A percentile compares a stretch with the other conserved stretches of the same genome.
These are phyloP conservation scores for Trichocladium antarcticum DNA, from an alignment of 495 filamentous ascomycete genomes.

Conservation along the genomic window DNA sequence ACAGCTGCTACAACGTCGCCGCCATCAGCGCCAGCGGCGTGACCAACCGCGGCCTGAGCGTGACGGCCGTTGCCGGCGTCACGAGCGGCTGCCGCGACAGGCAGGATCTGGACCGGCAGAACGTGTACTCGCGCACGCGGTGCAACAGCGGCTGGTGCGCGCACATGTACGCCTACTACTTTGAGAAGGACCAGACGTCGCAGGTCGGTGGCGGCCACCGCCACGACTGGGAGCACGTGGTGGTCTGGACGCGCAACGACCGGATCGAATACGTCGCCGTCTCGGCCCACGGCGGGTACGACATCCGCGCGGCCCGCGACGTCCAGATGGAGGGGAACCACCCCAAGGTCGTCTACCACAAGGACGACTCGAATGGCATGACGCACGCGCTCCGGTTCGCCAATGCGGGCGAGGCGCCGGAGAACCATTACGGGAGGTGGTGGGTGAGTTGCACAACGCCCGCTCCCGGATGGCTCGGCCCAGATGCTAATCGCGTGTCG, in stretches of 20 bases:
- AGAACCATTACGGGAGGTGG: constrained; percentile 34
- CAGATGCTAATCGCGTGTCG: no score
- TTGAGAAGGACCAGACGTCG: constrained; percentile 36
- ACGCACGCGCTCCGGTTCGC: constrained; percentile 38
- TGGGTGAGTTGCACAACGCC: no score
- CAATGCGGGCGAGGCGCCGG: constrained; percentile 25
- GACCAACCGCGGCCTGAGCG: constrained; percentile 29
- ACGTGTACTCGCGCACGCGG: constrained; percentile 35
- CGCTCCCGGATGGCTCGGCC: no score
- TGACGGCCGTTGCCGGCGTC: constrained; percentile 23
- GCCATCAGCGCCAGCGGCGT: constrained; percentile 30
- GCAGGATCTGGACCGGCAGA: constrained; percentile 36
- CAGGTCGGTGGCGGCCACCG: constrained; percentile 27
- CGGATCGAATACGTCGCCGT: constrained; percentile 27
- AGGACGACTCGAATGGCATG: constrained; percentile 24
- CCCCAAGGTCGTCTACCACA: constrained; percentile 38
- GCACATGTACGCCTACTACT: constrained; percentile 40
- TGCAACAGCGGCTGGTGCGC: constrained; percentile 39
- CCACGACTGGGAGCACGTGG: constrained; percentile 42
- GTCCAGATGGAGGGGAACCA: constrained; percentile 36
- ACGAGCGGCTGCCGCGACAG: constrained; percentile 28
- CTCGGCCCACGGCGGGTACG: constrained; percentile 32
- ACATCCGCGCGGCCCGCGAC: constrained; percentile 21
- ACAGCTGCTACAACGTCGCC: constrained; percentile 39
- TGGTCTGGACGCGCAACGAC: constrained; percentile 30